Base-by-base conservation (phyloP, 169 alveolate species). In the Theileria orientalis region DNA sequence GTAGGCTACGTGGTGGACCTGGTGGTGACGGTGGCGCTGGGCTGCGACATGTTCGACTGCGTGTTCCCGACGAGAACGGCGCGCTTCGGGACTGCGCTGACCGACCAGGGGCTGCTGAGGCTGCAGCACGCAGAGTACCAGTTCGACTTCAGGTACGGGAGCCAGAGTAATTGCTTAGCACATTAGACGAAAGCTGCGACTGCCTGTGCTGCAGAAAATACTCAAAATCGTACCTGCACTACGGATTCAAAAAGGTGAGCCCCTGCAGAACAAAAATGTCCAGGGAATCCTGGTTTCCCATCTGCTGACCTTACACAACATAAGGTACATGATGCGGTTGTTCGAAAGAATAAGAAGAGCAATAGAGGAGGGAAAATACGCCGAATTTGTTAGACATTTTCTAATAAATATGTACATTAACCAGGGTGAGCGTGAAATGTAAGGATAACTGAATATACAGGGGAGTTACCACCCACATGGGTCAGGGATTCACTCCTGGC, bases 11-110 rank as follows among this genome's bases (percentile, higher is more conserved):
- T 98, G 2, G 93, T 93, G 23, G 99, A 98, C 90, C 84, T 97
- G 23, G 92, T 97, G 35, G 94, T 96, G 14, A 95, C 99, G 70
- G 95, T 97, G 30, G 94, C 98, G 30, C 88, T 97, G n/a, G 99
- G 99, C 27, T 98, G 96, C 49, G 99, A 98, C 85, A 96, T 96
- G 99, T 98, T 96, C 84, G 99, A 98, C 90, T 98, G 99, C 83
- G 99, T 98, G 14, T 97, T 94, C 79, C 98, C 99, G 2, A 94
- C 99, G 19, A 94, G 99, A 74, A 97, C 99, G 6, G 99, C 99
- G 2, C 91, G 99, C 56, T 98, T 97, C 91, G 99, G 98, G 32
- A 91, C 98, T 3, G 99, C 98, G 3, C 87, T 97, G 73, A 92
- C 95, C 30, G 79, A 62, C 23, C 3, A 2, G 3, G 79, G 79